Evolutionary conservation across 768 basidiomycete species (phyloP), one percentile per base, ranked within the genome.

Genomic region (Calvatia gigantea): DNA sequence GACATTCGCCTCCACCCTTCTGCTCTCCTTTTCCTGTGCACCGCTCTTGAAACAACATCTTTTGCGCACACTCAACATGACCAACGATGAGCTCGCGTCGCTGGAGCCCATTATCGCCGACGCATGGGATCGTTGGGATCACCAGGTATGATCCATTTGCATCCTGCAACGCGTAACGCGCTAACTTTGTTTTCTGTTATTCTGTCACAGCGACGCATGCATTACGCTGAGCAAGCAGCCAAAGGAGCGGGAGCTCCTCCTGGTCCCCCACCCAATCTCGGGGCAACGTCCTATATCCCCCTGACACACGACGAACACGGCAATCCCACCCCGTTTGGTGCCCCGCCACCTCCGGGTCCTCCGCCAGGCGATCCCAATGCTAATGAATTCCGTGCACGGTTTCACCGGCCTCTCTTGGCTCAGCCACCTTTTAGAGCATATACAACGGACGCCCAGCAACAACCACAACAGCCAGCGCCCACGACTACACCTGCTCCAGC

Each of bases 71-170:
- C 73, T 93, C 45, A 78, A 80, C 59, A 85, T 92, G 82, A 83
- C 87, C 27, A 83, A 82, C 69, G 89, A 91, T 50, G 91, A 93
- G 63, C 77, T 93, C 15, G 84, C 83, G 2, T 83, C 86, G 8
- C 71, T 93, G 47, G 87, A 92, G 64, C 87, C 89, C 25, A 75
- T 90, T 61, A 86, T 93, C 43, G 89, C 91, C 4, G 85, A 87
- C 42, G 89, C 89, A 15, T 93, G 89, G 80, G 91, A 93, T 56
- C 85, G 87, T 37, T 93, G 91, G 91, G 86, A 92, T 62, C 82
- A 84, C 61, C 85, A 86, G 68, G 89, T 91, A 64, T 54, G 81
- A 29, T 28, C 46, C 25, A 51, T 19, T 42, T 56, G 55, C 23
- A 41, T 15, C 33, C 35, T 31, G 25, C 43, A 7, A 52, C 49